A percentile compares a stretch with the other conserved stretches of the same genome.
Evolutionary conservation across 73 alveolate genomes (phyloP).

Genomic region (Paramecium sonneborni): DNA sequence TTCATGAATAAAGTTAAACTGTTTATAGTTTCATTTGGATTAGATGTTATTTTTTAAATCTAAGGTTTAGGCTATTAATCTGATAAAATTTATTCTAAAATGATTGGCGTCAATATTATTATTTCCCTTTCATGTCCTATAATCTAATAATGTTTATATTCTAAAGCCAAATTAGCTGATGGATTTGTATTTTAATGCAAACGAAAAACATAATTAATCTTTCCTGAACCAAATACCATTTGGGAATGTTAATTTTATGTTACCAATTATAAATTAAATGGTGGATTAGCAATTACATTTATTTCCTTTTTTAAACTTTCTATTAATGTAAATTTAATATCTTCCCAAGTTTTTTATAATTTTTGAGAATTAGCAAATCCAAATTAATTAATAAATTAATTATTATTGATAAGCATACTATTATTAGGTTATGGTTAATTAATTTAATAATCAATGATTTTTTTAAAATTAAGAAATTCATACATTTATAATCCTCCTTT

Average conservation of each 20-base stretch:
- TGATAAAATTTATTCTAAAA: background rate
- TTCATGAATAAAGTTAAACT: background rate
- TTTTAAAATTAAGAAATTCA: background rate
- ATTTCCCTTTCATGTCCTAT: conserved; percentile 15
- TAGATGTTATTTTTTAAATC: background rate
- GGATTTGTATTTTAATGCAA: background rate
- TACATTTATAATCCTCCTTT: background rate
- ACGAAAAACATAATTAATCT: background rate
- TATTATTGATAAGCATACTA: background rate
- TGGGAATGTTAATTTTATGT: background rate
- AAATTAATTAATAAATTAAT: background rate
- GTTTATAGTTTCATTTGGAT: background rate
- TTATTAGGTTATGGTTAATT: background rate
- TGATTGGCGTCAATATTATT: background rate
- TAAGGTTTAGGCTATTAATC: background rate
- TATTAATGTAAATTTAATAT: background rate
- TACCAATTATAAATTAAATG: background rate
- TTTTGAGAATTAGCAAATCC: background rate
- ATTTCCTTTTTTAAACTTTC: background rate
- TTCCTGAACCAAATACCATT: background rate
- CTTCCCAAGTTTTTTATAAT: background rate
- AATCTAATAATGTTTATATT: background rate
- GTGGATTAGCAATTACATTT: background rate
- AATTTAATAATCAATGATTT: background rate
- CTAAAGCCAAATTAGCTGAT: background rate